Percentiles rank a stretch among this genome's conserved stretches.
These are phyloP conservation scores for Saturnispora mendoncae DNA, from an alignment of 805 yeast genomes.

Conservation along the genomic window DNA sequence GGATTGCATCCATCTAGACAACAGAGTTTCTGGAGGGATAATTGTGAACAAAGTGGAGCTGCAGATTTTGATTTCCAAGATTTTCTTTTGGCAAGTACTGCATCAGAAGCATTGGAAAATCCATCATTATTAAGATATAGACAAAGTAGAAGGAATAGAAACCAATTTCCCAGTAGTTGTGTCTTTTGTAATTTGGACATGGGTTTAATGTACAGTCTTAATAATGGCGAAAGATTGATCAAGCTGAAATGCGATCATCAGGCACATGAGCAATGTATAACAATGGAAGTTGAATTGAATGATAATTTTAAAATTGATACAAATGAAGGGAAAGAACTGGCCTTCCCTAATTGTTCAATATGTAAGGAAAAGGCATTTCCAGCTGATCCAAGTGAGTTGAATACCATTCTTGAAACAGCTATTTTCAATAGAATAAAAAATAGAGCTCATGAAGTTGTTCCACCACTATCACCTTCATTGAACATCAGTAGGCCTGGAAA, in stretches of 20 bases:
- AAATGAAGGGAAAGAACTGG: slow-evolving; percentile 9
- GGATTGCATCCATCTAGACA: no score
- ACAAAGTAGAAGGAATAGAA: not conserved
- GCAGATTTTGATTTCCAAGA: no score
- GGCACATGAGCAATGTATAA: slow-evolving; percentile 51
- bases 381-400: slow-evolving; percentile 12
- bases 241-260: slow-evolving; percentile 46
- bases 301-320: slow-evolving; percentile 6
- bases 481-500: no score
- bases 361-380: slow-evolving; percentile 23
- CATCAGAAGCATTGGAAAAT: not conserved
- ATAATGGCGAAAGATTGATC: slow-evolving; percentile 36
- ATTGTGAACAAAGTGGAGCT: no score
- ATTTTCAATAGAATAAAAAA: not conserved
- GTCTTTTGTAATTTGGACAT: slow-evolving; percentile 44
- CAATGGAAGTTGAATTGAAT: slow-evolving; percentile 30
- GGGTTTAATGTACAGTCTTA: slow-evolving; percentile 32
- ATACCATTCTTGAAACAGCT: slow-evolving; percentile 17
- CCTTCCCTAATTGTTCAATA: slow-evolving; percentile 22
- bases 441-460: not conserved
- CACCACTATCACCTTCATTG: slow-evolving; percentile 3
- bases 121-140: not conserved
- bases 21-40: no score
- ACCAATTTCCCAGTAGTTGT: slow-evolving; percentile 11
- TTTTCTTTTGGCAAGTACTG: no score